Evolutionary conservation across 345 rosid species (phyloP).

Genomic region (Acer negundo): DNA sequence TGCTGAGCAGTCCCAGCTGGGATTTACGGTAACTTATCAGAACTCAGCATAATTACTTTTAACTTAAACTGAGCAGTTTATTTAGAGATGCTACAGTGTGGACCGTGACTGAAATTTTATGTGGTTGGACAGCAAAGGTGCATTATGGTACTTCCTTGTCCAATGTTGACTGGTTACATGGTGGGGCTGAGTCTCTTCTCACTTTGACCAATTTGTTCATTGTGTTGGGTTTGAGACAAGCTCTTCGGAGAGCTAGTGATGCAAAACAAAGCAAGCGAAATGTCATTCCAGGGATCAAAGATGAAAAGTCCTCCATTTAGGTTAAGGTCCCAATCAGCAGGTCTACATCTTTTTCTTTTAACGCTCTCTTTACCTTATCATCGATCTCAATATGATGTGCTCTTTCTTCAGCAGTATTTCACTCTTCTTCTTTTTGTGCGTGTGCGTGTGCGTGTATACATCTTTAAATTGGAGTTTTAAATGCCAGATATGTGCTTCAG

Average conservation of each 20-base stretch:
- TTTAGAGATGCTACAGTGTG: not conserved
- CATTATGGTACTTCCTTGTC: conserved; percentile 85
- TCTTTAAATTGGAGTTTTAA: conserved; percentile 2
- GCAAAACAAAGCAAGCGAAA: conserved; percentile 22
- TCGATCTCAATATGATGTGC: conserved; percentile 1
- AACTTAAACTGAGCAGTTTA: not conserved
- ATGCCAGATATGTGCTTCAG: not conserved
- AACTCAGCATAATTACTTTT: conserved; percentile 7
- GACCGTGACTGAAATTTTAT: not conserved
- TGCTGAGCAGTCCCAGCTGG: conserved; percentile 83
- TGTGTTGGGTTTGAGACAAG: conserved; percentile 84
- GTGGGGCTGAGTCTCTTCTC: conserved; percentile 92
- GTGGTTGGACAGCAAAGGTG: conserved; percentile 69
- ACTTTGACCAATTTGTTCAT: conserved; percentile 85
- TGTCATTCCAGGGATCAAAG: conserved; percentile 25
- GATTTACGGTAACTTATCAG: conserved; percentile 67
- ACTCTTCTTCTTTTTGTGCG: not conserved
- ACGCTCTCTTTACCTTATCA: not conserved
- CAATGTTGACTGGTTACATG: conserved; percentile 98
- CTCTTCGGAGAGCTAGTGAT: conserved; percentile 51
- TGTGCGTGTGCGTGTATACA: not conserved
- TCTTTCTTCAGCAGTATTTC: not conserved
- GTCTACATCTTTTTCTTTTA: not conserved
- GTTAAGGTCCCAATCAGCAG: not conserved
- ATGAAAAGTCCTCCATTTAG: conserved; percentile 40